Base-by-base conservation (phyloP, 345 rosid genomes). In the Euphorbia pulcherrima region DNA sequence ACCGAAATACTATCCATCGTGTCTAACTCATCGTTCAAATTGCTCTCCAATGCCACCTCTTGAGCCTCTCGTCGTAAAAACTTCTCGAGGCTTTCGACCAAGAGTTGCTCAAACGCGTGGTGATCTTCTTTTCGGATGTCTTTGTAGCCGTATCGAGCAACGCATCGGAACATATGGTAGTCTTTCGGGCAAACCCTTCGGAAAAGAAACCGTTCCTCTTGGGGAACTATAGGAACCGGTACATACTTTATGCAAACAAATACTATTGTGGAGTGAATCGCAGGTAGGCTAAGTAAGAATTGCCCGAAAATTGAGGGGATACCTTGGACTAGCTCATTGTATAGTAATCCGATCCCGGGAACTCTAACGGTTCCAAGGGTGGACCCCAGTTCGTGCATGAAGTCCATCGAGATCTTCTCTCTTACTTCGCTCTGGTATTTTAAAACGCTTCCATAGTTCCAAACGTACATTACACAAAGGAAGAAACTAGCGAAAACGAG, bases 371-470 rank as follows among this genome's bases (percentile, higher is more conserved):
- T 94, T 20, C 97, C 99, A 0, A 94, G 88, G 64, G 84, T 81
- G 64, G 95, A 85, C 60, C 96, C 97, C 5, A 91, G 90, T 27
- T 94, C 99, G 30, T 70, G 89, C 91, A 94, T 81, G 73, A 83
- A 78, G 57, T 94, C 99, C 87, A 84, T 82, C 23, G 97, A 89
- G 60, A 94, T 90, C 73, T 88, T 89, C 75, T 87, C 95, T 70
- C 97, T 72, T 54, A 94, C 89, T 78, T 94, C 99, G 70, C 96
- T 91, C 64, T 72, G 86, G 90, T 90, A 94, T 83, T 94, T 94
- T 75, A 94, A 73, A 41, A 94, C 92, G 29, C 95, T 94, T 57
- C 99, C 97, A 48, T 94, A 91, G 71, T 94, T 94, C 99, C 97
- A 94, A 46, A 80, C 71, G 86, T 94, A 94, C 99, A 91, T 94